Evolutionary conservation across 2,329 filamentous ascomycete genomes (phyloP), one percentile per base, ranked within the genome.

Genomic region (Pyricularia grisea): DNA sequence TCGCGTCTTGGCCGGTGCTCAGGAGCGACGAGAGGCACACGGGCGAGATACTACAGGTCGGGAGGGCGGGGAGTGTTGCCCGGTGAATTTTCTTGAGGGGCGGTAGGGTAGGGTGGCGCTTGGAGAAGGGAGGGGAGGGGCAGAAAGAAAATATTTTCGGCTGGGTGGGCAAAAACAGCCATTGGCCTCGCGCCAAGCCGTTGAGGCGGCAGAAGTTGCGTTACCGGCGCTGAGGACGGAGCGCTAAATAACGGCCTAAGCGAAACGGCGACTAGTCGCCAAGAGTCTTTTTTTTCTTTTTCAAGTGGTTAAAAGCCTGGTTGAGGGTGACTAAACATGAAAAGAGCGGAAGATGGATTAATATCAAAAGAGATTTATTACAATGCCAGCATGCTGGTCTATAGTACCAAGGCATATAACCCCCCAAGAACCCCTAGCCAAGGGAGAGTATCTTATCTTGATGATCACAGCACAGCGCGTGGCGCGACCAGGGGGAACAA

Each of bases 1-100:
- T 89, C 12, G 84, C 85, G 61, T 91, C 92, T 75, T 97, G 94
- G 94, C 91, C 93, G 42, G 92, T 95, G 5, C 80, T 97, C 75
- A 86, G 92, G 71, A 91, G 88, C 70, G 92, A 95, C 74, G 93
- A 97, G 73, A 79, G 81, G 69, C 76, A 80, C 71, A 87, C 84
- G 11, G 86, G 86, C 6, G 91, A 97, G 81, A 97, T 97, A 74
- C 88, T 98, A 72, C 95, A 99, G 80, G 85, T 96, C 72, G 95
- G 95, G 17, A 85, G 89, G 72, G 93, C 95, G 67, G 93, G 90
- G 42, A 77, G 74, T 70, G 76, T 72, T 55, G 42, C 42, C 42
- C 42, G 42, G 42, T 55, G 27, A 72, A 74, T 55, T 55, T 55
- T 42, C 12, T 42, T 42, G 7, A 9, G 4, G 33, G 33, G 12